Conservation (phyloP, 108 stramenopile species). For the Pseudonitzschia delicatissima region DNA sequence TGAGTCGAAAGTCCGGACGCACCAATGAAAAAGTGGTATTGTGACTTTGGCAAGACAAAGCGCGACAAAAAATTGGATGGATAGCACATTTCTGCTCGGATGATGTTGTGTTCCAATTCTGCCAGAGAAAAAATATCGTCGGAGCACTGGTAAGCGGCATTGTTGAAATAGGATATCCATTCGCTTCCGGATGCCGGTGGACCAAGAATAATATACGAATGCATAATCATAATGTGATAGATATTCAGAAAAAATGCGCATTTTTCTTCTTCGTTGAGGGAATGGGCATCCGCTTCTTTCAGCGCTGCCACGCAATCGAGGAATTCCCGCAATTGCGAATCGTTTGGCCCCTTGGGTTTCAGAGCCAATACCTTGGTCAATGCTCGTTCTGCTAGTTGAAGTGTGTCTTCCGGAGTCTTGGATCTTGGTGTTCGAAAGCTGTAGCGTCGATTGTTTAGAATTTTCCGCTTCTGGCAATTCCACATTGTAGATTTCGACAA, state of each 20-base stretch:
- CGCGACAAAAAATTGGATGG: conserved; percentile 58
- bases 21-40: conserved; percentile 50
- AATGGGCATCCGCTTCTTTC: conserved; percentile 39
- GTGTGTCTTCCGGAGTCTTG: conserved; percentile 25
- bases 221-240: conserved; percentile 71
- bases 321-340: conserved; percentile 36
- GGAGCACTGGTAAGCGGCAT: conserved; percentile 54
- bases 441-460: conserved; percentile 61
- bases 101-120: conserved; percentile 76
- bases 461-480: conserved; percentile 52
- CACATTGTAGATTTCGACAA: conserved; percentile 62
- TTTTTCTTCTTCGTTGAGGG: conserved; percentile 37
- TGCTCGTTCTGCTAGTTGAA: conserved; percentile 34
- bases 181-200: conserved; percentile 49
- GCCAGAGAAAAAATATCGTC: conserved; percentile 75
- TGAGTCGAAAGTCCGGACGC: conserved; percentile 53
- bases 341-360: conserved; percentile 25
- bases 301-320: conserved; percentile 52
- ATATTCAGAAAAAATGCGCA: conserved; percentile 69
- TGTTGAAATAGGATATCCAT: conserved; percentile 68
- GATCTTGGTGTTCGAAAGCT: conserved; percentile 31
- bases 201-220: conserved; percentile 64
- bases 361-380: conserved; percentile 36
- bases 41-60: conserved; percentile 55
- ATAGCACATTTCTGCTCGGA: conserved; percentile 53